A percentile compares a stretch with the other conserved stretches of the same genome.
Conservation (phyloP, 305 asterid species). For the Rubia tinctorum region DNA sequence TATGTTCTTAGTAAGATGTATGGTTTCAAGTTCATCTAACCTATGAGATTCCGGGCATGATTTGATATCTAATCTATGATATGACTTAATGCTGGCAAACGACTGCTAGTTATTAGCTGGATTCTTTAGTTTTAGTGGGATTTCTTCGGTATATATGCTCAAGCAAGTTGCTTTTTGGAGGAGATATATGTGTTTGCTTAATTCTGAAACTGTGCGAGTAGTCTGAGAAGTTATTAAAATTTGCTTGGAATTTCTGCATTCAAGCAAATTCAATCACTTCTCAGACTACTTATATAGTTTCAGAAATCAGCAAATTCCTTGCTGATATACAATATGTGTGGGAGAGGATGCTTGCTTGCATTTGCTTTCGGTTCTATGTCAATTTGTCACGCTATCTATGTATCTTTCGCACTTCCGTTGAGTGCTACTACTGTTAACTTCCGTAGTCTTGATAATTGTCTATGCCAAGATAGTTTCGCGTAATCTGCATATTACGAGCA, state of each 20-base stretch:
- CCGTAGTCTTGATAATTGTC: too few relatives aligned
- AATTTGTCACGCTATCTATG: background rate
- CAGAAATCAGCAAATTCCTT: too few relatives aligned
- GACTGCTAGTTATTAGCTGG: background rate
- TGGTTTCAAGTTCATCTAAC: background rate
- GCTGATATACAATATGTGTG: background rate
- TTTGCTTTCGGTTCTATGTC: too few relatives aligned
- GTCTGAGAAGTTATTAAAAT: background rate
- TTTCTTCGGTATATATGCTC: background rate
- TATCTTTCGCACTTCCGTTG: background rate
- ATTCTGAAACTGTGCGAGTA: background rate
- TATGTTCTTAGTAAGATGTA: background rate
- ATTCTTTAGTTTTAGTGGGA: background rate
- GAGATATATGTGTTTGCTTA: too few relatives aligned
- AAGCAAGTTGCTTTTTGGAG: background rate
- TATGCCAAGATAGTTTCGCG: too few relatives aligned
- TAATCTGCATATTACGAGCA: background rate
- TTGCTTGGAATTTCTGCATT: background rate
- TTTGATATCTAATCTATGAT: background rate
- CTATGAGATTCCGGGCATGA: background rate
- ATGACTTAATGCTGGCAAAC: conserved; percentile 1
- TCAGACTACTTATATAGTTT: too few relatives aligned
- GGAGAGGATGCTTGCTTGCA: too few relatives aligned
- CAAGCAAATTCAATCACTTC: too few relatives aligned
- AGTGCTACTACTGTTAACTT: background rate